Evolutionary conservation across 1,139 yeast genomes (phyloP).

Genomic region (Diutina neorugosa): DNA sequence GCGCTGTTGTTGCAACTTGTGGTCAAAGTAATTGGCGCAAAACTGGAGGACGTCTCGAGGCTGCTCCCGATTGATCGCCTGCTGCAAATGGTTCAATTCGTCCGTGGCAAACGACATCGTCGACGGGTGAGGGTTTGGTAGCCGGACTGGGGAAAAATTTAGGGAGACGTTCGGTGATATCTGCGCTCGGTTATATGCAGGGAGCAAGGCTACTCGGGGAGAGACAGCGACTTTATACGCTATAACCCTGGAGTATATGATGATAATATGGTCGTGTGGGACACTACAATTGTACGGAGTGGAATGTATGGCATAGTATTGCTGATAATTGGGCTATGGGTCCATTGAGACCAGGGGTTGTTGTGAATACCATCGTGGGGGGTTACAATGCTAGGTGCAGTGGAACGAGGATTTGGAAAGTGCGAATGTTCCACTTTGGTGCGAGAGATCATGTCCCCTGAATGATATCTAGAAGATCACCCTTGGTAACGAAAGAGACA

Average conservation of each 20-base stretch:
- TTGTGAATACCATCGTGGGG: background rate
- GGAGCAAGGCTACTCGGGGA: background rate
- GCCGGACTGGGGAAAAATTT: slow-evolving; percentile 3
- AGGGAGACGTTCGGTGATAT: background rate
- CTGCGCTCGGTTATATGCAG: background rate
- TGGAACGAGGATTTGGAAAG: background rate
- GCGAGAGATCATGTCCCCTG: background rate
- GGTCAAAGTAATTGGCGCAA: slow-evolving; percentile 59
- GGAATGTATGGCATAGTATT: background rate
- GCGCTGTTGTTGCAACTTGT: slow-evolving; percentile 51
- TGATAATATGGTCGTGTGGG: no score
- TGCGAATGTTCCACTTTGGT: background rate
- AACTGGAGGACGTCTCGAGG: slow-evolving; percentile 65
- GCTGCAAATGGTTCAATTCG: slow-evolving; percentile 52
- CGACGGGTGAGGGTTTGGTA: background rate
- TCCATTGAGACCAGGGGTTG: no score
- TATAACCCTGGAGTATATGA: no score
- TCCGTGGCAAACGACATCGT: slow-evolving; percentile 10
- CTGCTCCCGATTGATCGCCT: slow-evolving; percentile 46
- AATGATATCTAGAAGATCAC: no score
- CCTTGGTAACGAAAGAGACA: no score
- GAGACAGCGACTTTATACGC: background rate
- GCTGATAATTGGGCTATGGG: background rate
- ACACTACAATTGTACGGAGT: no score
- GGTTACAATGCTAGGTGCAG: background rate